Base-by-base conservation (phyloP, 495 filamentous ascomycete genomes). In the Aspergillus ostianus region DNA sequence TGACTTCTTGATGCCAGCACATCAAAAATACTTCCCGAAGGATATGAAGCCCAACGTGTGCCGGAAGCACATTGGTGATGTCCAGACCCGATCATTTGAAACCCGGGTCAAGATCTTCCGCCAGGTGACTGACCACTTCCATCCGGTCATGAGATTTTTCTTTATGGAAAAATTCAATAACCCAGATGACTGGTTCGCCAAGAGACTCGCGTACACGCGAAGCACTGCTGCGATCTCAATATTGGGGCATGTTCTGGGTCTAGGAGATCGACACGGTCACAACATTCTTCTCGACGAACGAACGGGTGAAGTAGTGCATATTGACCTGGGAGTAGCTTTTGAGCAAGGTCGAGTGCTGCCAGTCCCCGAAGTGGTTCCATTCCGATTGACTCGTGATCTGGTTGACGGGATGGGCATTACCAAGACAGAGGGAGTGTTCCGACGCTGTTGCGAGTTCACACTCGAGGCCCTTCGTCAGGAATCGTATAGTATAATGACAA, bases 331-430 rank as follows among this genome's bases (percentile, higher is more conserved):
- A 45, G 90, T 98, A 18, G 93, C 93, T 1, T 98, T 98, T 66
- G 94, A 98, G 67, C 90, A 87, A 58, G 94, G 95, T n/a, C 90
- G 93, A 19, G 84, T 98, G 12, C 79, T 98, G 0, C 94, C 92
- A 0, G 87, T 98, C 0, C 95, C 94, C 0, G 94, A 98, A 74
- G 87, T 96, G 0, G 93, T 98, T 0, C 94, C 94, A 0, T 98
- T 98, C 78, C 84, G 94, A 4, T 74, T 98, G 58, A 97, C 94
- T n/a, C 82, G 94, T 21, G 94, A 98, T 70, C 85, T 98, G 29
- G 91, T 98, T 13, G 95, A 98, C 68, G 94, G 91, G 20, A 97
- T 98, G 88, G 94, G 94, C 20, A 90, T 97, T 62, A 96, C 91
- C 32, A 89, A 89, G 64, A 97, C 92, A 0, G 94, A 98, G 74